Conservation (phyloP, 1,284 basidiomycete species). For the Puccinia coronata region DNA sequence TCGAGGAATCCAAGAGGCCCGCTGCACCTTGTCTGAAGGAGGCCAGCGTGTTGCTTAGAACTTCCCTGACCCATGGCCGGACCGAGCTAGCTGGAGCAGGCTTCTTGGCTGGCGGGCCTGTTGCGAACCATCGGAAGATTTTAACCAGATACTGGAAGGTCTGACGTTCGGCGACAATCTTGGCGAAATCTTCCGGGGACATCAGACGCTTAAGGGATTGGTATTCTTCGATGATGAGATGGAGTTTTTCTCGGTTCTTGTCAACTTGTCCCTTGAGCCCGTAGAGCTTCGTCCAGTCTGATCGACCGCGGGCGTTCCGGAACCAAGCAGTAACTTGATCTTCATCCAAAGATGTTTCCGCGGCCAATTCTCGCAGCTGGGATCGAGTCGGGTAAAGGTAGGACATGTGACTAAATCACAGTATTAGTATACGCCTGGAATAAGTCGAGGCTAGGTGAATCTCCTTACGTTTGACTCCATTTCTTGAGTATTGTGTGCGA, state of each 20-base stretch:
- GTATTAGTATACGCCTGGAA: not conserved
- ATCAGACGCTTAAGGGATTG: conserved; percentile 7
- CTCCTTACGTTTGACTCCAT: conserved; percentile 22
- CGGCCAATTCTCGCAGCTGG: not conserved
- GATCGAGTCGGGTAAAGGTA: conserved; percentile 24
- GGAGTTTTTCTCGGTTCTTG: conserved; percentile 20
- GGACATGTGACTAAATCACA: conserved; percentile 2
- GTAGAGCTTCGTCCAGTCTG: conserved; percentile 41
- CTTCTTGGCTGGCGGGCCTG: not conserved
- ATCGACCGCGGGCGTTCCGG: conserved; percentile 35
- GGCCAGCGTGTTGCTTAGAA: conserved; percentile 27
- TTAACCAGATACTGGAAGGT: conserved; percentile 25
- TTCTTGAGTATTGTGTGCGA: conserved; percentile 8
- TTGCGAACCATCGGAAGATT: conserved; percentile 19
- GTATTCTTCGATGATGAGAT: conserved; percentile 10
- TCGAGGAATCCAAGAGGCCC: not conserved
- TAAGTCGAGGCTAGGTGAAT: not conserved
- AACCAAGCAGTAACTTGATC: conserved; percentile 25
- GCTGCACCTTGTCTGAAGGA: conserved; percentile 3
- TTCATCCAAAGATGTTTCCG: conserved; percentile 2
- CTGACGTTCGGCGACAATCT: not conserved
- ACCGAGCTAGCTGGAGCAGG: not conserved
- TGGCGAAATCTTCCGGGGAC: not conserved
- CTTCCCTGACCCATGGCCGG: conserved; percentile 34
- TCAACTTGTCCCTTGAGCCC: not conserved